Conservation (phyloP, 176 grass and related monocot genomes). For the Paspalum notatum region DNA sequence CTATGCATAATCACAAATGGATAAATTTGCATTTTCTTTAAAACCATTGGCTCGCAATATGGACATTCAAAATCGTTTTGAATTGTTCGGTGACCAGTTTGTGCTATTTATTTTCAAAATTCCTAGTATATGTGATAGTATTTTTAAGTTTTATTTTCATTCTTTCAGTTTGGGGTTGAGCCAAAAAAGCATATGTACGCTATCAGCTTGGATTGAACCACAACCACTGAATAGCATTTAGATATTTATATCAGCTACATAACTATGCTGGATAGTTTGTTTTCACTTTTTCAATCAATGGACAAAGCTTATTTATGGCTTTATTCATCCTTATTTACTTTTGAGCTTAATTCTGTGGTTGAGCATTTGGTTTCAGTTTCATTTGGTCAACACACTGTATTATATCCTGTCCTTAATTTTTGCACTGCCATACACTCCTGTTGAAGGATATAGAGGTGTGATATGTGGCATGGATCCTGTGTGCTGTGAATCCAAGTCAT, state of each 20-base stretch:
- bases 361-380: slow-evolving; percentile 21
- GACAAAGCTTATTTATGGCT: neutral
- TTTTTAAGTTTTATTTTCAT: neutral
- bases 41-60: slow-evolving; percentile 17
- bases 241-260: neutral
- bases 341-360: slow-evolving; percentile 15
- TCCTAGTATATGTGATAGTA: slow-evolving; percentile 7
- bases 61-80: neutral
- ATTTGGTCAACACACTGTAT: neutral
- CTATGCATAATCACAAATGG: slow-evolving; percentile 24
- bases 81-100: neutral
- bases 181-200: neutral
- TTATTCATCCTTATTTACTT: slow-evolving; percentile 26
- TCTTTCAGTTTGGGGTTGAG: neutral
- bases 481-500: slow-evolving; percentile 93
- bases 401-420: slow-evolving; percentile 37
- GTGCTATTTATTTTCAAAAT: neutral
- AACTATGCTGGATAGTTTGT: neutral
- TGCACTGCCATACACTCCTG: slow-evolving; percentile 13
- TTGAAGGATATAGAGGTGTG: slow-evolving; percentile 93
- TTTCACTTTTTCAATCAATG: neutral
- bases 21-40: neutral
- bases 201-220: slow-evolving; percentile 1
- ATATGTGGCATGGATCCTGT: slow-evolving; percentile 99
- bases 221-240: neutral